phyloP scores from a whole-genome alignment of 306 rosid genomes.

The Trifolium repens region DNA sequence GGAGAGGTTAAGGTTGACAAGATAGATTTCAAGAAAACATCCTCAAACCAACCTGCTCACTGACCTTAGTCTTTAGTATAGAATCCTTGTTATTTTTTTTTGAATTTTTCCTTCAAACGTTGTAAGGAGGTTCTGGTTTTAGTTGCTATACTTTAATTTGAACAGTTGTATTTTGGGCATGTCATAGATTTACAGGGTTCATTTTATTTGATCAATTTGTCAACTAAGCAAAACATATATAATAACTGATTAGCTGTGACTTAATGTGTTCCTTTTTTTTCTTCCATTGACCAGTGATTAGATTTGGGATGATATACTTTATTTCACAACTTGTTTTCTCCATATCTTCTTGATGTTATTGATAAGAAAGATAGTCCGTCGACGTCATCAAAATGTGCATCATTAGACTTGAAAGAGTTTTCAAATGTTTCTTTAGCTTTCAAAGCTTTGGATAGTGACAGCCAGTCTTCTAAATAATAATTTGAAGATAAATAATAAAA shows the following conservation, averaged over 20 bases:
- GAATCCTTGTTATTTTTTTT: neutral
- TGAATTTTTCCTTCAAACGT: conserved; percentile 23
- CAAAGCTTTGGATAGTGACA: neutral
- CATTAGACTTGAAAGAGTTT: neutral
- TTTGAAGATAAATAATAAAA: no score
- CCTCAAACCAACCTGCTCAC: conserved; percentile 69
- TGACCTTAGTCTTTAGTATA: conserved; percentile 41
- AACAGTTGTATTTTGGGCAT: conserved; percentile 27
- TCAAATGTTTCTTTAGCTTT: neutral
- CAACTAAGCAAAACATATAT: neutral
- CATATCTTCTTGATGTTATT: neutral
- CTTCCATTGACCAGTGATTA: neutral
- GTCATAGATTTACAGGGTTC: conserved; percentile 6
- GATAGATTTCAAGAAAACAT: conserved; percentile 97
- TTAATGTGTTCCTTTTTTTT: neutral
- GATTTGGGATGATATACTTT: neutral
- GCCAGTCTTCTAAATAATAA: neutral
- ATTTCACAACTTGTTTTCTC: neutral
- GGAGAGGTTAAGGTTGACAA: conserved; percentile 99
- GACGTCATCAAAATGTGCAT: neutral
- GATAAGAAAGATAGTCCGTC: neutral
- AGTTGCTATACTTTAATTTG: neutral
- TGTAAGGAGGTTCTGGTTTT: conserved; percentile 6
- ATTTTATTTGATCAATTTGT: conserved; percentile 35
- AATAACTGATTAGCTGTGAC: neutral